phyloP scores from a whole-genome alignment of 1,284 basidiomycete species.

The Pseudomicrostroma phylloplanum region DNA sequence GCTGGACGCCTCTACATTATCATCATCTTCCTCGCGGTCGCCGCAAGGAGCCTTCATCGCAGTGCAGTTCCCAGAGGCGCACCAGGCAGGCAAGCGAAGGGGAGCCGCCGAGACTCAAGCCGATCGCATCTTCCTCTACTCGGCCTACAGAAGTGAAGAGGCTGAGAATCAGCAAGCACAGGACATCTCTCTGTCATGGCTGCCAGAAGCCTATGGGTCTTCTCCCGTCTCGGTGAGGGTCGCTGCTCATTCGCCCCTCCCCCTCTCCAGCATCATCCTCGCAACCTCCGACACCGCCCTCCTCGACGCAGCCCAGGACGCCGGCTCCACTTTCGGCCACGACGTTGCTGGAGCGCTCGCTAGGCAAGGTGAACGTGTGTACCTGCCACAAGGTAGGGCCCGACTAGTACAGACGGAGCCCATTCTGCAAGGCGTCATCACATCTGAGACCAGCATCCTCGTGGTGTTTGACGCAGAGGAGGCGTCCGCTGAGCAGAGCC shows the following conservation, averaged over 20 bases:
- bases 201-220: not conserved
- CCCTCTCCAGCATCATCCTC: not conserved
- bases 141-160: not conserved
- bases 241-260: not conserved
- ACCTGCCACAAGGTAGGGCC: conserved; percentile 13
- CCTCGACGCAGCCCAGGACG: not conserved
- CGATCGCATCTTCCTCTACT: conserved; percentile 1
- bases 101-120: not conserved
- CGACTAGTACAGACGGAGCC: conserved; percentile 40
- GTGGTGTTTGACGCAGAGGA: conserved; percentile 25
- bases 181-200: not conserved
- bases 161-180: not conserved
- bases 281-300: not conserved
- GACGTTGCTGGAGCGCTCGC: conserved; percentile 14
- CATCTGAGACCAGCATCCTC: conserved; percentile 22
- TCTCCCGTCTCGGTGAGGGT: not conserved
- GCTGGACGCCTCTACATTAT: too few species aligned
- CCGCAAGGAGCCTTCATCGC: not conserved
- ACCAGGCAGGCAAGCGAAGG: not conserved
- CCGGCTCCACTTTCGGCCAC: not conserved
- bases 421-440: conserved; percentile 35
- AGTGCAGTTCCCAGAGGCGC: not conserved
- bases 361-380: conserved; percentile 24
- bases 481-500: not conserved
- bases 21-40: not conserved